These are phyloP conservation scores for Wickerhamiella alocasiicola DNA, from an alignment of 805 yeast genomes.

Conservation along the genomic window DNA sequence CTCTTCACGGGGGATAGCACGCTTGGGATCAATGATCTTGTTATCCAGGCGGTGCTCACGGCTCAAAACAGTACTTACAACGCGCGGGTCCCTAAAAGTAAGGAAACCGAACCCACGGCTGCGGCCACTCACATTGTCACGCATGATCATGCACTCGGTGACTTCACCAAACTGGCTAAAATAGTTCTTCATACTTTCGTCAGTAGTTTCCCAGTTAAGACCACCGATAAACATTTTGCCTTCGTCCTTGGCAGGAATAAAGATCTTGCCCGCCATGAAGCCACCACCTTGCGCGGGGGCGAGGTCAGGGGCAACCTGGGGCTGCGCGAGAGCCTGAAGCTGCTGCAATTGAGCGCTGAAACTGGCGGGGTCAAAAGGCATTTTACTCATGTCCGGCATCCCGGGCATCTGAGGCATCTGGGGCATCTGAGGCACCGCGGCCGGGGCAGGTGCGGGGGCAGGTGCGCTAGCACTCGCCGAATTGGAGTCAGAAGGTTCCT, in stretches of 20 bases:
- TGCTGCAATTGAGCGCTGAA: constrained; percentile 21
- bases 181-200: constrained; percentile 68
- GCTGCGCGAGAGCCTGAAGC: constrained; percentile 18
- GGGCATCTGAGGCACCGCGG: constrained; percentile 16
- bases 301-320: constrained; percentile 15
- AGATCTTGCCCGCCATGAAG: constrained; percentile 33
- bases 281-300: constrained; percentile 20
- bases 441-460: constrained; percentile 17
- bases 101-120: constrained; percentile 93
- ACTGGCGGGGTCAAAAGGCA: constrained; percentile 19
- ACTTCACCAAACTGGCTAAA: constrained; percentile 84
- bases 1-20: constrained; percentile 95
- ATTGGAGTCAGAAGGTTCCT: background rate
- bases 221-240: constrained; percentile 97
- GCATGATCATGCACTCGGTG: constrained; percentile 80
- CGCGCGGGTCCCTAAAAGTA: constrained; percentile 66
- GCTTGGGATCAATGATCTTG: constrained; percentile 90
- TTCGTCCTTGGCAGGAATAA: constrained; percentile 46
- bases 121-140: constrained; percentile 73
- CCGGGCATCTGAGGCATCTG: constrained; percentile 20
- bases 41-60: constrained; percentile 88
- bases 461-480: constrained; percentile 16
- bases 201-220: constrained; percentile 94
- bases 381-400: constrained; percentile 19
- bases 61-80: constrained; percentile 77